phyloP scores from a whole-genome alignment of 805 yeast genomes.

The Candida michaelii region DNA sequence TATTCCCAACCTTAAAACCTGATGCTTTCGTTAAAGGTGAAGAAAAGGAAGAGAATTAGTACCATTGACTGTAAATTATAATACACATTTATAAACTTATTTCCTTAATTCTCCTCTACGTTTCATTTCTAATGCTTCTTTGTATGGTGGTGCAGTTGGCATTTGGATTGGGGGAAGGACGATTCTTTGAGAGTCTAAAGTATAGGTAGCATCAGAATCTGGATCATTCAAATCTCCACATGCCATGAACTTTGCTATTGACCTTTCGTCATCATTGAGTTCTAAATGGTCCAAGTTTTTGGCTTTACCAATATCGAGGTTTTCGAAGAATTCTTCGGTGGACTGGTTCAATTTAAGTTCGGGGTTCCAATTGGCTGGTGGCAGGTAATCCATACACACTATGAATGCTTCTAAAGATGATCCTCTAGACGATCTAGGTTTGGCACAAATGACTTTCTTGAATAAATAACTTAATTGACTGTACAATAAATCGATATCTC shows the following conservation, averaged over 20 bases:
- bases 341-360: constrained; percentile 53
- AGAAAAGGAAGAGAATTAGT: constrained; percentile 21
- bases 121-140: constrained; percentile 84
- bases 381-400: constrained; percentile 85
- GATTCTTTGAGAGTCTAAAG: constrained; percentile 41
- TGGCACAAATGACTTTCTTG: constrained; percentile 88
- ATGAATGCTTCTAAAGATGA: constrained; percentile 92
- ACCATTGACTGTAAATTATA: background rate
- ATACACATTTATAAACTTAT: background rate
- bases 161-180: constrained; percentile 83
- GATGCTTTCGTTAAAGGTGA: constrained; percentile 52
- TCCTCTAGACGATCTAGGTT: constrained; percentile 93
- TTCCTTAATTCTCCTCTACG: constrained; percentile 54
- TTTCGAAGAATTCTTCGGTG: constrained; percentile 81
- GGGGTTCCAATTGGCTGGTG: constrained; percentile 85
- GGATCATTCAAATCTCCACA: constrained; percentile 89
- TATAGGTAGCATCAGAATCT: constrained; percentile 95
- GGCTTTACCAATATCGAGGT: constrained; percentile 55
- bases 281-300: constrained; percentile 46
- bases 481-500: constrained; percentile 91
- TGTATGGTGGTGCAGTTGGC: constrained; percentile 97
- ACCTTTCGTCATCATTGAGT: constrained; percentile 62
- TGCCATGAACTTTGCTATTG: constrained; percentile 88
- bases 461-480: constrained; percentile 88
- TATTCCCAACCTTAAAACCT: constrained; percentile 99